Base-by-base conservation (phyloP, 169 alveolate species). In the Eimeria praecox region DNA sequence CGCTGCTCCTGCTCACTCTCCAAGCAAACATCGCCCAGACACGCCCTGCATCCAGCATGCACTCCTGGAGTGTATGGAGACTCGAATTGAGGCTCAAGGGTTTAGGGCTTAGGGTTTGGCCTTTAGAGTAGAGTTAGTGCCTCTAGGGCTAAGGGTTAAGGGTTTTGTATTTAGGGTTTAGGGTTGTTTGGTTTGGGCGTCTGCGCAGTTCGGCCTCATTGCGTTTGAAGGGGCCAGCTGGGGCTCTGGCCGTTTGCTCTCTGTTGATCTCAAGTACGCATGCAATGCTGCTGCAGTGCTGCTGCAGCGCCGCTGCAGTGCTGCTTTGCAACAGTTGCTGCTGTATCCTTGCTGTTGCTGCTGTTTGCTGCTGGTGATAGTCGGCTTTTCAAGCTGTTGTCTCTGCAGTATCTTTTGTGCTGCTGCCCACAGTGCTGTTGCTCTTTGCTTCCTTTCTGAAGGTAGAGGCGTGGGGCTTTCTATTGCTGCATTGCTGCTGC, bases 191-290 rank as follows among this genome's bases (percentile, higher is more conserved):
- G n/a, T 42, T 78, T 12, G 18, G 66, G 89, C 42, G 59, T 42
- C 64, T 78, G 89, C 46, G 64, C 64, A 78, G 89, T 78, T 78
- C 35, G 89, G 89, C 54, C 89, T 78, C 54, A 78, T 78, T 12
- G 66, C 38, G 18, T 78, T 78, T 24, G 89, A 78, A 44, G 89
- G 89, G 40, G 89, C 59, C 66, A 78, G 24, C 27, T 38, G 33
- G 20, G 89, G 66, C 89, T 40, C 89, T 40, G 89, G 89, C 89
- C 89, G 89, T 44, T 35, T 78, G 89, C 64, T 78, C 10, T 78
- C 89, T 42, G 89, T 78, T 38, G 89, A 78, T 35, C 64, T 78
- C 66, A 38, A 35, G 89, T 78, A 78, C 40, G 89, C 62, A 27
- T n/a, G 30, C 49, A 64, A 14, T 64, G 75, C 75, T 64, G 75